phyloP scores from a whole-genome alignment of 176 grass and related monocot genomes.

The Rhynchospora breviuscula region DNA sequence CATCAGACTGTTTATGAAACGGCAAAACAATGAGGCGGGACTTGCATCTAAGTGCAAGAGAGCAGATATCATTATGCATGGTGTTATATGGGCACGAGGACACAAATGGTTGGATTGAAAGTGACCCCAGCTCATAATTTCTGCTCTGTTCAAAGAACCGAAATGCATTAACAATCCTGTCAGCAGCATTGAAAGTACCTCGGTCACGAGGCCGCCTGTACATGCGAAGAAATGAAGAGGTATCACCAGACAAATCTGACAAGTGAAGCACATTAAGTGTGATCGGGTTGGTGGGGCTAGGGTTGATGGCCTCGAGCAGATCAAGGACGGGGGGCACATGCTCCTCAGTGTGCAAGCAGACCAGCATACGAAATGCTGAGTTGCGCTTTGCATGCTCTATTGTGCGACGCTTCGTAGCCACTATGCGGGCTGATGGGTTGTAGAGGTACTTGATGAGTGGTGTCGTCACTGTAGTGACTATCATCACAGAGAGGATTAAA shows the following conservation, averaged over 20 bases:
- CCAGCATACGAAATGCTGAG: conserved; percentile 41
- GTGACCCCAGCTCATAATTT: conserved; percentile 8
- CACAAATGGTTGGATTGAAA: conserved; percentile 52
- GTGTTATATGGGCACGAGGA: conserved; percentile 43
- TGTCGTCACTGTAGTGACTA: conserved; percentile 34
- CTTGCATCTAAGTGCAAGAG: conserved; percentile 55
- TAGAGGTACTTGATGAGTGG: conserved; percentile 64
- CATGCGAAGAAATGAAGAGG: conserved; percentile 41
- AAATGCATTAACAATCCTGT: conserved; percentile 69
- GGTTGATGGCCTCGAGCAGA: conserved; percentile 32
- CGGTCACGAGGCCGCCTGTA: conserved; percentile 29
- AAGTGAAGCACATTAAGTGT: conserved; percentile 64
- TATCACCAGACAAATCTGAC: conserved; percentile 46
- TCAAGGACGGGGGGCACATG: conserved; percentile 56
- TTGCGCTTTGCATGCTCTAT: conserved; percentile 22
- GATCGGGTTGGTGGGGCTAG: conserved; percentile 31
- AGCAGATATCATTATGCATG: conserved; percentile 73
- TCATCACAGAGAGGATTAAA: conserved; percentile 35
- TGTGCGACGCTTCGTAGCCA: conserved; percentile 23
- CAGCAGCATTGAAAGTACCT: conserved; percentile 21
- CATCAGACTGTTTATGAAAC: conserved; percentile 64
- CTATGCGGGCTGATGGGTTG: conserved; percentile 43
- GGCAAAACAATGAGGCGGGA: conserved; percentile 61
- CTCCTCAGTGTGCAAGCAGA: conserved; percentile 63
- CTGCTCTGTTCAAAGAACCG: conserved; percentile 47